Base-by-base conservation (phyloP, 2,329 filamentous ascomycete genomes). In the Dothidotthia symphoricarpi region DNA sequence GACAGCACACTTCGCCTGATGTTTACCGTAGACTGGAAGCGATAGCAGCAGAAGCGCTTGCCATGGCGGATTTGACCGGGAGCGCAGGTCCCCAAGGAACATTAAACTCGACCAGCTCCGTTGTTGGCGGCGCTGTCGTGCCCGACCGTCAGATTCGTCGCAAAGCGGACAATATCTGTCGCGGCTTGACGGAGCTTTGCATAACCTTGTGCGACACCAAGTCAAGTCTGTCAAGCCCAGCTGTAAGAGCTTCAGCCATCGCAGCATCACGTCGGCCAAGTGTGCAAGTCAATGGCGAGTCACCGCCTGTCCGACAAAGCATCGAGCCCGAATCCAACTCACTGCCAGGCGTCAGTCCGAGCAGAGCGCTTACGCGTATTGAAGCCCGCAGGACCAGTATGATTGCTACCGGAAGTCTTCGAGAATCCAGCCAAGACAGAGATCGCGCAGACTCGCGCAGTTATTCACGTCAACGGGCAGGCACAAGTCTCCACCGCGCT, bases 121-220 rank as follows among this genome's bases (percentile, higher is more conserved):
- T 82, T 55, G 73, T 76, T 34, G 77, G 83, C 41, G 80, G 83
- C 19, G 68, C 71, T 16, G 66, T 70, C 10, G 73, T 73, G 1
- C 83, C 86, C 1, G 91, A 98, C 62, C 81, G 93, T 34, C 88
- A 95, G 61, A 75, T 95, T 12, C 82, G 89, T 32, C 82, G 91
- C 46, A 96, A 95, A 67, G 88, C 88, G 17, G 91, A 98, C 61
- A 89, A 86, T 59, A 82, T 98, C 61, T 97, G 93, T 64, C 85
- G 91, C 36, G 93, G 86, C 58, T 71, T 98, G 49, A 97, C 91
- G 0, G 93, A 98, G 66, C 75, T 98, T 6, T 95, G 88, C 61
- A 78, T 98, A 39, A 86, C 89, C 1, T 72, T 98, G 11, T 72
- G 68, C 47, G 71, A 74, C 16, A 56, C 43, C 19, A 66, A 66